Evolutionary conservation across 805 yeast species (phyloP).

Genomic region (Pichia scutulata): DNA sequence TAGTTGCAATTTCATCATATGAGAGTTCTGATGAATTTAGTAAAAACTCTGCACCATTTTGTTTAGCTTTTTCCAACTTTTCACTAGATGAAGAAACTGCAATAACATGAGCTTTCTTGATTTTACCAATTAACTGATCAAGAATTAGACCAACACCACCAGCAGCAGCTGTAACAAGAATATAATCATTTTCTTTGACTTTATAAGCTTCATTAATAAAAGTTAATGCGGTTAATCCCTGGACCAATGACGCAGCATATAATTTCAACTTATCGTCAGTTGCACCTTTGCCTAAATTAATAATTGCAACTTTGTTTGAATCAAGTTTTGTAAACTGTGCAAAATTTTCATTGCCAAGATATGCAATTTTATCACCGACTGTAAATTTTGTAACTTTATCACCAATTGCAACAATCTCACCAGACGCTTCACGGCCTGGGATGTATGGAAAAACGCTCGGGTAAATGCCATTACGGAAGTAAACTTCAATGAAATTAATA

Average conservation of each 20-base stretch:
- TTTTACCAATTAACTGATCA: slow-evolving; percentile 48
- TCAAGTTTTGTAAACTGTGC: slow-evolving; percentile 62
- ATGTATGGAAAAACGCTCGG: slow-evolving; percentile 52
- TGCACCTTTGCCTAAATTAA: slow-evolving; percentile 42
- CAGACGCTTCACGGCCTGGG: slow-evolving; percentile 67
- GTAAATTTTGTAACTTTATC: slow-evolving; percentile 41
- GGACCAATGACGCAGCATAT: slow-evolving; percentile 57
- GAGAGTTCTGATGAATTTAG: slow-evolving; percentile 38
- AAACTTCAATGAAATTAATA: slow-evolving; percentile 73
- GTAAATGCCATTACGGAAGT: slow-evolving; percentile 75
- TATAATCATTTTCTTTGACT: slow-evolving; percentile 61
- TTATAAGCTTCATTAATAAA: slow-evolving; percentile 58
- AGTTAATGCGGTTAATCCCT: slow-evolving; percentile 75
- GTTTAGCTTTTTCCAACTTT: slow-evolving; percentile 58
- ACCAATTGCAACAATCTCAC: slow-evolving; percentile 62
- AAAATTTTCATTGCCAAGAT: slow-evolving; percentile 45
- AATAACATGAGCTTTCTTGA: slow-evolving; percentile 70
- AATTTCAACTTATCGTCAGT: slow-evolving; percentile 43
- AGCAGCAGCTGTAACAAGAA: slow-evolving; percentile 87
- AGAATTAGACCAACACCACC: slow-evolving; percentile 85
- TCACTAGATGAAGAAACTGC: slow-evolving; percentile 77
- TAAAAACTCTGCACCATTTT: slow-evolving; percentile 68
- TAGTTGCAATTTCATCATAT: slow-evolving; percentile 47
- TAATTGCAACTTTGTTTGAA: slow-evolving; percentile 26
- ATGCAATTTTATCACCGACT: slow-evolving; percentile 69